Evolutionary conservation across 305 asterid species (phyloP), one percentile per base, ranked within the genome.

Genomic region (Solanum hybrid): DNA sequence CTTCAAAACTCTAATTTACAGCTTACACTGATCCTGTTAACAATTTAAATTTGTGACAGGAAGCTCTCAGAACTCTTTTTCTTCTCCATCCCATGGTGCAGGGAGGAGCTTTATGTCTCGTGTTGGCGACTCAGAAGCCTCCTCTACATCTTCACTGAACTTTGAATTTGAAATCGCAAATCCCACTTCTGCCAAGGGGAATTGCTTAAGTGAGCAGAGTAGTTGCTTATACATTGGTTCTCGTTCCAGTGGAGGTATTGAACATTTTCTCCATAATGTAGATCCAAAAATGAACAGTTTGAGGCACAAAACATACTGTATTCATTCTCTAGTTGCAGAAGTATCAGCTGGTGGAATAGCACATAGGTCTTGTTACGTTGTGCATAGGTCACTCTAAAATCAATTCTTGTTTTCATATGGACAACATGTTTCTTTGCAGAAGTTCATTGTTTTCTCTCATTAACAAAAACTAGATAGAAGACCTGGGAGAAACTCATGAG

Each of bases 201-300:
- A 88, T 89, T 26, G 76, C 91, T 89, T 82, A 89, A 87, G 72
- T 86, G 40, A 60, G 45, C 92, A 56, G 82, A 90, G 91, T 91
- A 94, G 94, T 91, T 91, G 97, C 94, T 91, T 97, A 91, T 94
- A 93, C 90, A 93, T 96, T 91, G 98, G 97, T 89, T 95, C 96
- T 78, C 95, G 91, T 90, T 97, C 95, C 89, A 95, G 89, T 94
- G 95, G 94, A 95, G 98, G 98, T 94, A 94, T 81, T 81, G 66
- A 51, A 42, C 75, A 51, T 19, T 51, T 45, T 51, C 38, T 31
- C 29, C 29, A 51, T 84, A 1, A 10, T 29, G 73, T 82, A 42
- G 69, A 45, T 84, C 42, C 42, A 51, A 45, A 84, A 31, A 31
- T 36, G 14, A 84, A 51, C 29, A 29, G 31, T 56, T 45, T 42